These are phyloP conservation scores for Claviceps monticola DNA, from an alignment of 2,329 filamentous ascomycete genomes.

Conservation along the genomic window DNA sequence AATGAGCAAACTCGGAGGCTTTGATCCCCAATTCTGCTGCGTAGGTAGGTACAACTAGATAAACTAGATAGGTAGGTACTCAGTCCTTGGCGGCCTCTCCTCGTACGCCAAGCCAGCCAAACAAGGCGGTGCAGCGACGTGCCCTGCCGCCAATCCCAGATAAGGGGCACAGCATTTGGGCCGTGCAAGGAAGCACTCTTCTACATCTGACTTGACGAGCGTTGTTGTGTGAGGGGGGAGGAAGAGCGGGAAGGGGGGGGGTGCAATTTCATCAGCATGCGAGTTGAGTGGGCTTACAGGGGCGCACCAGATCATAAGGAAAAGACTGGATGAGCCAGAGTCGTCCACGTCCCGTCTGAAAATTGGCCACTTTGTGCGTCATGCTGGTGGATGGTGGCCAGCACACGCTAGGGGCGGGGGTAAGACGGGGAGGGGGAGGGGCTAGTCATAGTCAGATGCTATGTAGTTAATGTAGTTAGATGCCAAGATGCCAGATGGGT, in stretches of 20 bases:
- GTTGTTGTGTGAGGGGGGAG: not conserved
- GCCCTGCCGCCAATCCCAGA: conserved; percentile 7
- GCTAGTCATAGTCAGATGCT: too few relatives aligned
- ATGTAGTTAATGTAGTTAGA: too few relatives aligned
- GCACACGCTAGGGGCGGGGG: not conserved
- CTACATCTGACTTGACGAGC: not conserved
- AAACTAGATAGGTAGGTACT: not conserved
- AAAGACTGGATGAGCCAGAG: conserved; percentile 1
- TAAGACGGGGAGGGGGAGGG: not conserved
- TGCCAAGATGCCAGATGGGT: too few relatives aligned
- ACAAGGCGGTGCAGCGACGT: conserved; percentile 9
- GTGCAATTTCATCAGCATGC: not conserved
- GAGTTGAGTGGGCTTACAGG: not conserved
- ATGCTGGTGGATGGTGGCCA: not conserved
- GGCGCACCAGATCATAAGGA: not conserved
- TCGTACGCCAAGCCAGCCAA: conserved; percentile 1
- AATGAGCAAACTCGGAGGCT: conserved; percentile 8
- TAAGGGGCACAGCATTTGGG: conserved; percentile 9
- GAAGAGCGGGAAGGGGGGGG: not conserved
- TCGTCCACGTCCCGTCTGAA: not conserved
- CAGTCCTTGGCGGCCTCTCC: not conserved
- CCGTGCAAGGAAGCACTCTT: conserved; percentile 8
- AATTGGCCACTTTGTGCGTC: not conserved
- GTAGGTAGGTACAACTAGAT: too few relatives aligned
- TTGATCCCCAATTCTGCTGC: conserved; percentile 5